Evolutionary conservation across 139 green algal species (phyloP).

Genomic region (Yamagishiella unicocca): DNA sequence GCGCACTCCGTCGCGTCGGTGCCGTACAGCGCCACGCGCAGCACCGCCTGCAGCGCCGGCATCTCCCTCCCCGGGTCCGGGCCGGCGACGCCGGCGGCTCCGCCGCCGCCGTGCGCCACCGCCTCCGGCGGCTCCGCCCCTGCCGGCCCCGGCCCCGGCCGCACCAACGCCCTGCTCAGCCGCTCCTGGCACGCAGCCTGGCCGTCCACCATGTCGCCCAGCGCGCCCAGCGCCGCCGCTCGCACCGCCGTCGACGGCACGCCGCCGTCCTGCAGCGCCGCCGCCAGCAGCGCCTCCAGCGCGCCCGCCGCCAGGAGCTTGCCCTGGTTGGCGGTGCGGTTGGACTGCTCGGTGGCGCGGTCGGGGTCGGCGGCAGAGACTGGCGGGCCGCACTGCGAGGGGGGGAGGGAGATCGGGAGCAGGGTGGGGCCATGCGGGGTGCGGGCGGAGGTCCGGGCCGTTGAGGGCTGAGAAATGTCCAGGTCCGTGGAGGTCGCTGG

Average conservation of each 20-base stretch:
- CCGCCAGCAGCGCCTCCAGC: constrained; percentile 55
- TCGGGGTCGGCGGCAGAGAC: not conserved
- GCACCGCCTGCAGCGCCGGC: constrained; percentile 56
- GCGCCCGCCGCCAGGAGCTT: constrained; percentile 56
- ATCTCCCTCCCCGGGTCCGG: not conserved
- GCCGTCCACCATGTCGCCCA: constrained; percentile 29
- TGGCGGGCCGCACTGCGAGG: not conserved
- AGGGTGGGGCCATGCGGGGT: not conserved
- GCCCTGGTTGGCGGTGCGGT: constrained; percentile 64
- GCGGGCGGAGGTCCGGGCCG: not conserved
- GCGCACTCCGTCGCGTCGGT: constrained; percentile 43
- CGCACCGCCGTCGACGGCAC: constrained; percentile 56
- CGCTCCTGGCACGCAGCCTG: constrained; percentile 50
- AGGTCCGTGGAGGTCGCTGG: too few species aligned
- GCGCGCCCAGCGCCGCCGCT: constrained; percentile 33
- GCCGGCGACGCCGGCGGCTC: not conserved
- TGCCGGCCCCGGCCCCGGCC: not conserved
- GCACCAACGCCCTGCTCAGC: constrained; percentile 52
- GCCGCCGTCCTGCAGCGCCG: constrained; percentile 51
- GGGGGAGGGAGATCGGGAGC: not conserved
- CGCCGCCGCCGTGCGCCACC: not conserved
- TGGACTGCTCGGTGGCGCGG: constrained; percentile 20
- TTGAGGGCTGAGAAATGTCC: too few species aligned
- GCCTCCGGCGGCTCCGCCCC: too few species aligned
- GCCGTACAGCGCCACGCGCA: constrained; percentile 54